A percentile compares a stretch with the other conserved stretches of the same genome.
These are phyloP conservation scores for Sclerotinia trifoliorum DNA, from an alignment of 2,329 filamentous ascomycete genomes.

Conservation along the genomic window DNA sequence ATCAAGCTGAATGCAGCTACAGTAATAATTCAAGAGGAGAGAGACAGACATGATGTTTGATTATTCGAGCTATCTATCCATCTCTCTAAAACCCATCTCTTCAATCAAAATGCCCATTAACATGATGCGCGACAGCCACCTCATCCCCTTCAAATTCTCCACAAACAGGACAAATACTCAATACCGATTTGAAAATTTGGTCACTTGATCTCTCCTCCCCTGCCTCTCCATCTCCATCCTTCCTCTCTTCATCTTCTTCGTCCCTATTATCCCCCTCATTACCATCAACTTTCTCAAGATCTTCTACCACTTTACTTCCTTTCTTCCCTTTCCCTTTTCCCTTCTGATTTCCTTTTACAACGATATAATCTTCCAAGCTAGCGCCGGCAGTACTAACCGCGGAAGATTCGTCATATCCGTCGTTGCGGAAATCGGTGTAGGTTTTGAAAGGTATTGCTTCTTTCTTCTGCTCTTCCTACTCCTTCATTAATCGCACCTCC, in stretches of 20 bases:
- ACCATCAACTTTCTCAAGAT: no score
- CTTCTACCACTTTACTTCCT: conserved; percentile 27
- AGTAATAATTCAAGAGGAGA: no score
- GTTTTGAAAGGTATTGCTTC: conserved; percentile 1
- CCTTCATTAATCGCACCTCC: not conserved
- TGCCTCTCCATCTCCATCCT: not conserved
- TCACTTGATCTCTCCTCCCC: not conserved
- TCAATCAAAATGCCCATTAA: conserved; percentile 37
- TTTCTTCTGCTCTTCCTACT: not conserved
- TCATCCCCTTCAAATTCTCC: conserved; percentile 38
- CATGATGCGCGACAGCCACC: conserved; percentile 36
- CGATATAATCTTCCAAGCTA: conserved; percentile 17
- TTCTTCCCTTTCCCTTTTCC: conserved; percentile 27
- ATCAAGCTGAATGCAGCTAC: no score
- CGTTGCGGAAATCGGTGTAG: conserved; percentile 29
- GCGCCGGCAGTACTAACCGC: not conserved
- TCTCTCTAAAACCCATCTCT: not conserved
- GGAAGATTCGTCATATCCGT: conserved; percentile 27
- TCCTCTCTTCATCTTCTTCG: no score
- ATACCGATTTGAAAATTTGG: not conserved
- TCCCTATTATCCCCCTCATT: not conserved
- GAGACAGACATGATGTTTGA: no score
- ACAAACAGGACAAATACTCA: conserved; percentile 35
- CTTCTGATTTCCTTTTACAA: conserved; percentile 1
- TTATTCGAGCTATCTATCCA: no score